Evolutionary conservation across 306 rosid species (phyloP).

Genomic region (Leucaena leucocephala): DNA sequence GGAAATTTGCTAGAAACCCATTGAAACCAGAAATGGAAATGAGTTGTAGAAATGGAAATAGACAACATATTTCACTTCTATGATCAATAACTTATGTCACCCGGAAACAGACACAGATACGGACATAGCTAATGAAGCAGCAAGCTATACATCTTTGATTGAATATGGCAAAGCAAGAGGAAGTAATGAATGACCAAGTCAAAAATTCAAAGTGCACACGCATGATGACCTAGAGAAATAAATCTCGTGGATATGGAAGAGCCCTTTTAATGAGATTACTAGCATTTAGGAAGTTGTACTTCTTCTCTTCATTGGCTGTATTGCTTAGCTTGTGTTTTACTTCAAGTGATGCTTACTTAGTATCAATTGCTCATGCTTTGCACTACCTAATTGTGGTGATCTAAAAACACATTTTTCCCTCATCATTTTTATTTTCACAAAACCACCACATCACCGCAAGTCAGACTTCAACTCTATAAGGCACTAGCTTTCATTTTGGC

Average conservation of each 20-base stretch:
- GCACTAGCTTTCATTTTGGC: background rate
- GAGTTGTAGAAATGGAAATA: background rate
- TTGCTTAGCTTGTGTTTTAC: background rate
- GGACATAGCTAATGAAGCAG: background rate
- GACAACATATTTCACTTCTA: background rate
- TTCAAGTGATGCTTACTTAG: background rate
- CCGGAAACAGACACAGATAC: background rate
- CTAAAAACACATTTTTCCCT: background rate
- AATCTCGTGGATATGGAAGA: background rate
- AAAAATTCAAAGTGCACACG: background rate
- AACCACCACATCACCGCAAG: background rate
- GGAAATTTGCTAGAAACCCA: constrained; percentile 6
- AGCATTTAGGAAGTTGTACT: background rate
- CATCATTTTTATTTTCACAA: background rate
- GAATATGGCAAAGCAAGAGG: background rate
- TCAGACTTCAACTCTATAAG: background rate
- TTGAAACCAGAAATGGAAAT: background rate
- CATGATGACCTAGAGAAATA: background rate
- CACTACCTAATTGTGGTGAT: background rate
- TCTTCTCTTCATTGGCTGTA: background rate
- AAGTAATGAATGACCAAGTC: background rate
- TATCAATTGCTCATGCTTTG: background rate
- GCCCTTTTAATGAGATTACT: background rate
- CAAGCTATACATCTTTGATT: background rate
- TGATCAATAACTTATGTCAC: constrained; percentile 8